Evolutionary conservation across 2,329 filamentous ascomycete genomes (phyloP).

Genomic region (Bipolaris zeicola): DNA sequence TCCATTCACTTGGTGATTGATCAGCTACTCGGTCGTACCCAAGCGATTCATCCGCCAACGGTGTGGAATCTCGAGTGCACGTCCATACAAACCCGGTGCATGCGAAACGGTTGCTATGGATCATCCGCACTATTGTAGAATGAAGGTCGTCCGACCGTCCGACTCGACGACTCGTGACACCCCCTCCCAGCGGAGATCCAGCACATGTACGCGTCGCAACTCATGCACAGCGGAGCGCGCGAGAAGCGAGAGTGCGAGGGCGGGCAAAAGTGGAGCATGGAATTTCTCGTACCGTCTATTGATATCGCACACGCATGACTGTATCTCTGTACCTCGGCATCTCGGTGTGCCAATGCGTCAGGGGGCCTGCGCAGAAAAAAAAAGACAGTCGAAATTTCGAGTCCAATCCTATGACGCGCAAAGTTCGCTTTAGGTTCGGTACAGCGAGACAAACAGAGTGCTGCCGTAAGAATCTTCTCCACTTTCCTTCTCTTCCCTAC

Average conservation of each 20-base stretch:
- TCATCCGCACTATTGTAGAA: too few species aligned
- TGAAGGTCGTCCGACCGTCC: background rate
- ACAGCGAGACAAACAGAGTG: background rate
- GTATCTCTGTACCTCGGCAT: background rate
- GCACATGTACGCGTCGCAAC: background rate
- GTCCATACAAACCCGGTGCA: too few species aligned
- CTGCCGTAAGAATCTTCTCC: background rate
- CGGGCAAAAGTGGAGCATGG: background rate
- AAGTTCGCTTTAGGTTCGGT: background rate
- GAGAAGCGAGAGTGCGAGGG: background rate
- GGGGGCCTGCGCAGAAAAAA: background rate
- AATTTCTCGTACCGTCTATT: background rate
- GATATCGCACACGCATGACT: background rate
- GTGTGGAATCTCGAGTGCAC: too few species aligned
- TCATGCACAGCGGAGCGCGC: background rate
- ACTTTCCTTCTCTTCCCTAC: background rate
- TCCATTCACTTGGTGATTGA: too few species aligned
- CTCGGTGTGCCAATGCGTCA: background rate
- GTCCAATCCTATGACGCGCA: background rate
- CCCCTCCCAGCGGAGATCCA: background rate
- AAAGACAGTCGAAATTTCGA: background rate
- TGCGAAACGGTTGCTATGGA: too few species aligned
- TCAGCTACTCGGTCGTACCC: too few species aligned
- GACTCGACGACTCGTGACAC: background rate
- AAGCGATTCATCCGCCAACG: too few species aligned